Evolutionary conservation across 768 basidiomycete genomes (phyloP).

Genomic region (Leucosporidium creatinivorum): DNA sequence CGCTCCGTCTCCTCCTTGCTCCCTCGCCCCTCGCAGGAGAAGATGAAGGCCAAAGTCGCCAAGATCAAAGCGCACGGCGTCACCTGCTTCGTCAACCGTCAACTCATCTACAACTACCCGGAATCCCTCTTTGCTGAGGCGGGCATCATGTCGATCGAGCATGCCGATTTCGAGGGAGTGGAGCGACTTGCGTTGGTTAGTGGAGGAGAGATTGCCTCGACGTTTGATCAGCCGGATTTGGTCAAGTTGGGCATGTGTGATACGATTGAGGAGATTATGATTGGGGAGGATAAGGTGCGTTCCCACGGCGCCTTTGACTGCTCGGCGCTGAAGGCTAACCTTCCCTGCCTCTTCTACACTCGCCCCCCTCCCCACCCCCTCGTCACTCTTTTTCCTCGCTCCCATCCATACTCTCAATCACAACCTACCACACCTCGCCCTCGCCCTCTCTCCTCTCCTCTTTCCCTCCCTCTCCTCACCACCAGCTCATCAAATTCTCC

Average conservation of each 20-base stretch:
- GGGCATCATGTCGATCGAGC: slow-evolving; percentile 93
- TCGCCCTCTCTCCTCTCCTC: background rate
- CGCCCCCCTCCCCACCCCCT: background rate
- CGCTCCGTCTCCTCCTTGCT: background rate
- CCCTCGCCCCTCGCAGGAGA: slow-evolving; percentile 57
- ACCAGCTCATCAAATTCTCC: slow-evolving; percentile 95
- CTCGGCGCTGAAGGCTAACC: background rate
- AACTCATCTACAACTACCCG: slow-evolving; percentile 98
- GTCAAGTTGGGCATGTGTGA: slow-evolving; percentile 91
- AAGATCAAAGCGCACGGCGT: slow-evolving; percentile 89
- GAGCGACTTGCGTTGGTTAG: slow-evolving; percentile 92
- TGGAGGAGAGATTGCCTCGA: slow-evolving; percentile 93
- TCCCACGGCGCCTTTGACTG: background rate
- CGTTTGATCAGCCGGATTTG: slow-evolving; percentile 84
- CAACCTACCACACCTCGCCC: background rate
- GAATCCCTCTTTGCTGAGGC: slow-evolving; percentile 90
- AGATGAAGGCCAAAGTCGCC: slow-evolving; percentile 98
- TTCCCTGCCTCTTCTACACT: background rate
- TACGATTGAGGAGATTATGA: slow-evolving; percentile 96
- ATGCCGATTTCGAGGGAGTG: slow-evolving; percentile 98
- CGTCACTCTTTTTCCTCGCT: background rate
- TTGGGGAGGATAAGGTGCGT: slow-evolving; percentile 93
- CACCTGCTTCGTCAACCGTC: slow-evolving; percentile 95
- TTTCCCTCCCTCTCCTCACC: background rate
- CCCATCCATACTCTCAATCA: background rate